phyloP scores from a whole-genome alignment of 2,329 filamentous ascomycete species.

The Calonectria naviculata region DNA sequence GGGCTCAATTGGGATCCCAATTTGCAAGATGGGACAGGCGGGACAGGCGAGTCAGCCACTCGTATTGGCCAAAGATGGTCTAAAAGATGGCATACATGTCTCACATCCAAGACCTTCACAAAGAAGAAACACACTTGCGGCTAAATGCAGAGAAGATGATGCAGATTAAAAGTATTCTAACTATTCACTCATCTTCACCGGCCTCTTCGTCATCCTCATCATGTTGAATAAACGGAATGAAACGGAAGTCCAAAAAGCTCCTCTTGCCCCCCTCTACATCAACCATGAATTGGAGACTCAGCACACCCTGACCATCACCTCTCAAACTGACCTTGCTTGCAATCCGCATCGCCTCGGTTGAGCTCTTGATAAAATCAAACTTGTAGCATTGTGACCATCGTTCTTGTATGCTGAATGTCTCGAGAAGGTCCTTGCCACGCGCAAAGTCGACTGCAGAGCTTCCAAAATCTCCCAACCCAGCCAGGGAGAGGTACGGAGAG shows the following conservation, averaged over 20 bases:
- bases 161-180: background rate
- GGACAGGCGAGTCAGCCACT: background rate
- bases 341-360: slow-evolving; percentile 90
- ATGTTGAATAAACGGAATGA: slow-evolving; percentile 77
- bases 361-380: slow-evolving; percentile 87
- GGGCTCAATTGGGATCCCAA: background rate
- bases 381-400: slow-evolving; percentile 81
- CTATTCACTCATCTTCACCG: slow-evolving; percentile 23
- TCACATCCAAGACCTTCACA: background rate
- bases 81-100: background rate
- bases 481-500: slow-evolving; percentile 80
- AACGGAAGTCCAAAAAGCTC: slow-evolving; percentile 85
- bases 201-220: slow-evolving; percentile 56
- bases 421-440: slow-evolving; percentile 74
- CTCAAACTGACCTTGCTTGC: slow-evolving; percentile 93
- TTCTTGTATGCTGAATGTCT: slow-evolving; percentile 76
- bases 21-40: background rate
- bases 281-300: slow-evolving; percentile 97
- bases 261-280: slow-evolving; percentile 78
- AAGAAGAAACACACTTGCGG: background rate
- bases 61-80: background rate
- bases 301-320: slow-evolving; percentile 87
- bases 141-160: background rate
- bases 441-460: slow-evolving; percentile 75
- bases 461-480: slow-evolving; percentile 68